Evolutionary conservation across 768 basidiomycete species (phyloP), one percentile per base, ranked within the genome.

Genomic region (Suillus lakei): DNA sequence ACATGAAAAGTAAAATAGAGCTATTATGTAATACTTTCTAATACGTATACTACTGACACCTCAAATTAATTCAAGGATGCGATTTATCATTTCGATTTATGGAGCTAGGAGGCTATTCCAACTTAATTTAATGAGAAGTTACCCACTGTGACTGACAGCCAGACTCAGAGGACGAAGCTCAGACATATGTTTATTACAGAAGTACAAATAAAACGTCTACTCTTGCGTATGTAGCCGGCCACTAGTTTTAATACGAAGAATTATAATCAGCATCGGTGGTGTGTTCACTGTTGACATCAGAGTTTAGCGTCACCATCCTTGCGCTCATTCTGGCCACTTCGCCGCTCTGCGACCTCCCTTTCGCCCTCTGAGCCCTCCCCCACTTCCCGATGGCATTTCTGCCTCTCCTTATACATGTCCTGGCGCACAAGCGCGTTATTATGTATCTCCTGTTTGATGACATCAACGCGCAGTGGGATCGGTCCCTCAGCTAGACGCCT

Each of bases 301-400:
- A 76, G 56, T 53, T 76, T 76, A 8, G 74, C 67, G 21, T 66
- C 63, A 51, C 64, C 61, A 21, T 60, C 61, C n/a, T 61, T 61
- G 54, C 54, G 53, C 53, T 10, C 12, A 23, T 34, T 34, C 13
- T 34, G 51, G 51, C 32, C 51, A 28, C 21, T 60, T 39, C 23
- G 23, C 6, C n/a, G 5, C 53, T 32, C 23, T 41, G 26, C 6
- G 12, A 7, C 21, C 32, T 32, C 18, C 23, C 46, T 61, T n/a
- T 53, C 50, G 1, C 36, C 34, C 2, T 66, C 48, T 5, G 36
- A 30, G n/a, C 18, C 30, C 18, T 51, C 61, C 38, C 50, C 62
- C 9, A 23, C 36, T 28, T 53, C 26, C 8, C 54, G 43, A 38
- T 50, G 48, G 38, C 21, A 44, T 39, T 2, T 50, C 32, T 54